Base-by-base conservation (phyloP, 2,329 filamentous ascomycete genomes). In the Juglanconis juglandina region DNA sequence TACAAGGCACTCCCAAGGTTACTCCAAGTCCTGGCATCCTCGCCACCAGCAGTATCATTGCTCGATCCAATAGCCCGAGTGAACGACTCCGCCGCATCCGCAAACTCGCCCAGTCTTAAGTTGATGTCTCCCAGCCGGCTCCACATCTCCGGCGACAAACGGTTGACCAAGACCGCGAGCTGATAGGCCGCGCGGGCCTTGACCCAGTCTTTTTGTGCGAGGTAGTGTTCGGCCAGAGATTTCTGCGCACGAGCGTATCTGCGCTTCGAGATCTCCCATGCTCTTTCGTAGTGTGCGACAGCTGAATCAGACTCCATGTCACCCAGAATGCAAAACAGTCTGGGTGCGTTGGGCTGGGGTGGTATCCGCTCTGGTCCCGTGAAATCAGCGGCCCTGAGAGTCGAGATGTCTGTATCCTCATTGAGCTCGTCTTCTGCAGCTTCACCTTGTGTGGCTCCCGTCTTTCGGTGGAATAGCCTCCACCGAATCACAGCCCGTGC, bases 1-100 rank as follows among this genome's bases (percentile, higher is more conserved):
- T 91, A 84, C 1, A 98, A 81, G 0, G 94, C 88, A 2, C 90
- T 92, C 0, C 93, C 95, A 30, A 99, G 82, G 70, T 99, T 99
- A 68, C 90, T 96, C 92, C 95, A 99, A 0, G 91, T 92, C 69
- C 96, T 87, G 0, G 93, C 94, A 70, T 97, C 93, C 56, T 89
- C 87, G 33, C 96, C 93, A 52, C 96, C 95, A 10, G 91, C 82
- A 1, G 73, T 73, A 37, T 81, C 80, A 37, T 77, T 80, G 0
- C 81, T 77, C 6, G 77, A 75, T 66, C 90, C 87, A 10, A 99
- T 93, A 8, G 89, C 89, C 30, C 92, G 84, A 8, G 87, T 87
- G 73, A 96, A 99, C 0, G 92, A 89, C 66, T 94, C 87, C 1
- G 91, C 87, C 0, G 95, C 94, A 24, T 89, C 88, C 24, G 87